Percentiles rank a stretch among this genome's conserved stretches.
Evolutionary conservation across 192 early-diverging fungal genomes (phyloP).

Genomic region (Podila clonocystis): DNA sequence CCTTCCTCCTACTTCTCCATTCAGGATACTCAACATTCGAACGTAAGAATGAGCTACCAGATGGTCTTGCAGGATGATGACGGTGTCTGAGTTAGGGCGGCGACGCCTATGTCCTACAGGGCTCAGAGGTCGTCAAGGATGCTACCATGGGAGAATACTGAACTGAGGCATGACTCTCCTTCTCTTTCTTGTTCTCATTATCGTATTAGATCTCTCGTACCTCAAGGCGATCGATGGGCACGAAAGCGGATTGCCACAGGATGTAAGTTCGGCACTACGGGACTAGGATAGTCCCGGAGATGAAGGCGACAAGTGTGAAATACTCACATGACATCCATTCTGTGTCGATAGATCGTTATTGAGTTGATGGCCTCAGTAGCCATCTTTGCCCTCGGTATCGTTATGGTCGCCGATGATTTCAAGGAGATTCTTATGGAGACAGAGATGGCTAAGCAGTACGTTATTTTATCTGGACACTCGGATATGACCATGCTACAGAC

Average conservation of each 20-base stretch:
- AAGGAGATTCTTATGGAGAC: conserved; percentile 68
- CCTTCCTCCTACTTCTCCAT: conserved; percentile 56
- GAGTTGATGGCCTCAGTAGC: conserved; percentile 60
- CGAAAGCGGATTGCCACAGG: conserved; percentile 54
- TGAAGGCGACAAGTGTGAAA: neutral
- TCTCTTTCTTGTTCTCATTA: neutral
- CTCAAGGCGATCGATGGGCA: conserved; percentile 60
- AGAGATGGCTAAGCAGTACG: conserved; percentile 69
- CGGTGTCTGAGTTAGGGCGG: neutral
- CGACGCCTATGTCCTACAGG: neutral
- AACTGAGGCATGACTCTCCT: no score
- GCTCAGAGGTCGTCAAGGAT: neutral
- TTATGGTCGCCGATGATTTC: conserved; percentile 62
- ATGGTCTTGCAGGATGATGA: neutral
- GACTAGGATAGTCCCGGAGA: neutral
- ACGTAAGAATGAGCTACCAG: conserved; percentile 36
- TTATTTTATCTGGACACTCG: neutral
- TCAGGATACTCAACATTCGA: conserved; percentile 67
- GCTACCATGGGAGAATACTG: neutral
- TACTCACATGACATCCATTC: neutral
- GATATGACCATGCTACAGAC: neutral
- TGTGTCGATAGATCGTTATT: conserved; percentile 51
- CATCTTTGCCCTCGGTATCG: conserved; percentile 57
- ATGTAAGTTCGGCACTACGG: conserved; percentile 36
- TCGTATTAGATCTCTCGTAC: conserved; percentile 59